Evolutionary conservation across 2,329 filamentous ascomycete species (phyloP).

Genomic region (Fusarium robinianum): DNA sequence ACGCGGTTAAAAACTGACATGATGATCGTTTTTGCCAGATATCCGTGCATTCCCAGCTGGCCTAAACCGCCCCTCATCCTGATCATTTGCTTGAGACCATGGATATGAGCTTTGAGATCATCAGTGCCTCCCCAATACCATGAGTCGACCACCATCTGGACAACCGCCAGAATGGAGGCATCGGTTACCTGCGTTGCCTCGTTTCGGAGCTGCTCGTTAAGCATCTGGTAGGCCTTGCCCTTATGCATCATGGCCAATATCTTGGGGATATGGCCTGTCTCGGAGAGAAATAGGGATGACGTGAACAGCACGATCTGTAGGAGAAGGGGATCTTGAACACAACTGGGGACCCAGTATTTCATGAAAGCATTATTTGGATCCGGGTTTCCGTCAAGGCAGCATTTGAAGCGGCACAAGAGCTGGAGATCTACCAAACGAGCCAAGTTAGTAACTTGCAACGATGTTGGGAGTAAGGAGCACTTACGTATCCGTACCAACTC

Average conservation of each 20-base stretch:
- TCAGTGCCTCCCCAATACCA: slow-evolving; percentile 58
- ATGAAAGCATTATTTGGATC: slow-evolving; percentile 51
- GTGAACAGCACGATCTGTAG: slow-evolving; percentile 55
- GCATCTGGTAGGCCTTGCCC: slow-evolving; percentile 48
- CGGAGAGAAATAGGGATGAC: slow-evolving; percentile 55
- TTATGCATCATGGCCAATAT: slow-evolving; percentile 50
- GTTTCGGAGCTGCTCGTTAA: slow-evolving; percentile 52
- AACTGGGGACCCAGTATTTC: slow-evolving; percentile 53
- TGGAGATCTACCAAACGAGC: slow-evolving; percentile 47
- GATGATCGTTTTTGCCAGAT: slow-evolving; percentile 54
- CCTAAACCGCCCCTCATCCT: slow-evolving; percentile 51
- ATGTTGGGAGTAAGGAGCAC: slow-evolving; percentile 9
- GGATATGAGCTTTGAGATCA: slow-evolving; percentile 52
- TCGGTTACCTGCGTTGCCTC: slow-evolving; percentile 47
- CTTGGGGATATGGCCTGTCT: slow-evolving; percentile 53
- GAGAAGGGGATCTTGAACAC: slow-evolving; percentile 54
- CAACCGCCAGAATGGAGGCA: slow-evolving; percentile 52
- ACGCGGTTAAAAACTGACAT: slow-evolving; percentile 51
- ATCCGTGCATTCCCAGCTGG: slow-evolving; percentile 51
- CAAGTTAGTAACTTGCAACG: not conserved
- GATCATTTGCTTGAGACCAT: slow-evolving; percentile 54
- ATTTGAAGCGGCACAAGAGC: slow-evolving; percentile 55
- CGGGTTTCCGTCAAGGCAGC: slow-evolving; percentile 54
- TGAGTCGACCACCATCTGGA: slow-evolving; percentile 55
- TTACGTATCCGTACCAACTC: slow-evolving; percentile 55